Evolutionary conservation across 371 early-diverging fungal genomes (phyloP).

Genomic region (Lichtheimia hyalospora): DNA sequence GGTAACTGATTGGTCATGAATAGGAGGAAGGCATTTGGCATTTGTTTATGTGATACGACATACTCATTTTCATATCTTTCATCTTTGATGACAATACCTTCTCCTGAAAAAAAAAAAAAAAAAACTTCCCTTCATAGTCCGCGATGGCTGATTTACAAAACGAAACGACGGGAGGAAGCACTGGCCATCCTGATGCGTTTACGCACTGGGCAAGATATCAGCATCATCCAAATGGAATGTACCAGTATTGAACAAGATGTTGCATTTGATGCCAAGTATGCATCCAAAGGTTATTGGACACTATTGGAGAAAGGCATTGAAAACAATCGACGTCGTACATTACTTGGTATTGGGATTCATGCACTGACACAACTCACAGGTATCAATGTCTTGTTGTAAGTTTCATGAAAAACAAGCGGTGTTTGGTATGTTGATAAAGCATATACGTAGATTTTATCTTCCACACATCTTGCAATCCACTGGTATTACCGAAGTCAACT

Average conservation of each 20-base stretch:
- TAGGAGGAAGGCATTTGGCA: neutral
- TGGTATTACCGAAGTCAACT: slow-evolving; percentile 51
- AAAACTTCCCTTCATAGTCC: slow-evolving; percentile 51
- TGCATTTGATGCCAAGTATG: slow-evolving; percentile 53
- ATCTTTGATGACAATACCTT: too few relatives aligned
- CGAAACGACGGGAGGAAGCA: slow-evolving; percentile 68
- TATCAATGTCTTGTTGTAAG: slow-evolving; percentile 74
- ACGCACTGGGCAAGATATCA: slow-evolving; percentile 33
- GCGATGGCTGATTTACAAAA: slow-evolving; percentile 82
- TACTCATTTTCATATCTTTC: too few relatives aligned
- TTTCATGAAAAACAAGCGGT: neutral
- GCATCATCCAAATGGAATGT: slow-evolving; percentile 50
- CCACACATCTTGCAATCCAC: slow-evolving; percentile 67
- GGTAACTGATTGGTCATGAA: slow-evolving; percentile 8
- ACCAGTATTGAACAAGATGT: slow-evolving; percentile 71
- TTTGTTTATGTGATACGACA: slow-evolving; percentile 2
- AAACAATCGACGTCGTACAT: slow-evolving; percentile 56
- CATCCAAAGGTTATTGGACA: slow-evolving; percentile 44
- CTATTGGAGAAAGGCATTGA: slow-evolving; percentile 50
- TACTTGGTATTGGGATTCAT: slow-evolving; percentile 74
- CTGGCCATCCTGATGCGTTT: slow-evolving; percentile 67
- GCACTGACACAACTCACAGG: slow-evolving; percentile 75
- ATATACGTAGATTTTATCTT: slow-evolving; percentile 51
- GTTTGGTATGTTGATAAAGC: neutral
- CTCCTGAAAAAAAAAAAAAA: too few relatives aligned